Base-by-base conservation (phyloP, 192 early-diverging fungal genomes). In the Glomus cerebriforme region DNA sequence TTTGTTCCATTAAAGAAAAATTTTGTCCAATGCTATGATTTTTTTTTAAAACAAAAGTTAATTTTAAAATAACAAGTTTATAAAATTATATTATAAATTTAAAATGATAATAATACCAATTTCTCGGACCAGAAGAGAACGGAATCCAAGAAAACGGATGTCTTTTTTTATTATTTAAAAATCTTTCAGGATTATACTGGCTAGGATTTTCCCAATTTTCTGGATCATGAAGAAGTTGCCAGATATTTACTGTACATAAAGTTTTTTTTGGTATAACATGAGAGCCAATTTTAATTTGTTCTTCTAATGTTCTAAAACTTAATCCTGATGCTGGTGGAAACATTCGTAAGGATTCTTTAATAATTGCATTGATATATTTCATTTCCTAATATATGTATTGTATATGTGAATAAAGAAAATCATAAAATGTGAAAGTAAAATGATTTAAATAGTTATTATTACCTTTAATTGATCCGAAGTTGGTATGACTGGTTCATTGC, bases 1-100 rank as follows among this genome's bases (percentile, higher is more conserved):
- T 63, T 63, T 63, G 62, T 63, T 63, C 62, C 62, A 63, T 63
- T 12, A 63, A 13, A 63, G 62, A 27, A 15, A 63, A 63, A 19
- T 63, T 63, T 63, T 63, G 62, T 15, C 62, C 62, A 63, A 63
- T 63, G 27, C 62, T 63, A 5, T 27, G 13, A 26, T 24, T 24
- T 26, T 24, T 2, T 26, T 26, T 24, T 60, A 60, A 60, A 59
- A 59, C 58, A n/a, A n/a, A n/a, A 4, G n/a, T n/a, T n/a, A 59
- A n/a, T 1, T 27, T 9, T 27, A 26, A 10, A 24, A 63, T 27
- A 29, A 63, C 0, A 4, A 0, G 13, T 24, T 29, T 59, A 27
- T 3, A 29, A 2, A 13, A 10, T 2, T 29, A 19, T 8, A 63
- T 26, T 15, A 15, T 0, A 15, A 4, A n/a, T 27, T 27, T 29